Conservation (phyloP, 371 early-diverging fungal genomes). For the Nematocida sp. region DNA sequence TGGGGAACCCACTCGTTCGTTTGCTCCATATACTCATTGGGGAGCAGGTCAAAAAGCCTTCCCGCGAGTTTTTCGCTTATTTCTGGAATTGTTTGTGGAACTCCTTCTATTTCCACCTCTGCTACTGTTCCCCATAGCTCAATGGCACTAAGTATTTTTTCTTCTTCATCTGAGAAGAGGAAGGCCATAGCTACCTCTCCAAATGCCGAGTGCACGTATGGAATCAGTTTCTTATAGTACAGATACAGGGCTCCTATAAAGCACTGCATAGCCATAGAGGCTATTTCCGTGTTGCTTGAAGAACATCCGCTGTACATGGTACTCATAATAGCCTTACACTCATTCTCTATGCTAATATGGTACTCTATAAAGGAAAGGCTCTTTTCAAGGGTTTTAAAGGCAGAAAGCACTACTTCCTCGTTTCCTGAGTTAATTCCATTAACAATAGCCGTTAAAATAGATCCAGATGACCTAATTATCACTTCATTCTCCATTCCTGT, state of each 20-base stretch:
- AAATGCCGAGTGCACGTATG: conserved; percentile 44
- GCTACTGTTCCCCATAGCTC: conserved; percentile 63
- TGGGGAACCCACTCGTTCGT: conserved; percentile 58
- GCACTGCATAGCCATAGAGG: conserved; percentile 45
- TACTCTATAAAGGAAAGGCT: conserved; percentile 32
- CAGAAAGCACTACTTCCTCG: neutral
- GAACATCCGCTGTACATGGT: conserved; percentile 29
- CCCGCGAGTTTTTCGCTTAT: conserved; percentile 35
- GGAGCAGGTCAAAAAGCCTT: conserved; percentile 20
- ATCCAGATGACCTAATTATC: conserved; percentile 36
- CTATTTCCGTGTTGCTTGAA: conserved; percentile 38
- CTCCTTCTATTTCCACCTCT: conserved; percentile 46
- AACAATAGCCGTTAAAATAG: conserved; percentile 38
- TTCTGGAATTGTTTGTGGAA: conserved; percentile 9
- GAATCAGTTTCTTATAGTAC: conserved; percentile 35
- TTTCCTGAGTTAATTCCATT: conserved; percentile 2
- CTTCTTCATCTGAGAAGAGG: conserved; percentile 27
- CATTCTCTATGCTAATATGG: conserved; percentile 46
- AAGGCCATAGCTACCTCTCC: conserved; percentile 43
- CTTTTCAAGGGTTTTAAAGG: conserved; percentile 23
- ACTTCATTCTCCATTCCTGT: conserved; percentile 22
- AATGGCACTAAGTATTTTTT: conserved; percentile 52
- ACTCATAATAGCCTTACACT: conserved; percentile 34
- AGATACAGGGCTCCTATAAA: conserved; percentile 54
- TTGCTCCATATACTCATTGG: conserved; percentile 55